Percentiles rank a stretch among this genome's conserved stretches.
Conservation (phyloP, 208 protist species). For the Leptomonas seymouri region DNA sequence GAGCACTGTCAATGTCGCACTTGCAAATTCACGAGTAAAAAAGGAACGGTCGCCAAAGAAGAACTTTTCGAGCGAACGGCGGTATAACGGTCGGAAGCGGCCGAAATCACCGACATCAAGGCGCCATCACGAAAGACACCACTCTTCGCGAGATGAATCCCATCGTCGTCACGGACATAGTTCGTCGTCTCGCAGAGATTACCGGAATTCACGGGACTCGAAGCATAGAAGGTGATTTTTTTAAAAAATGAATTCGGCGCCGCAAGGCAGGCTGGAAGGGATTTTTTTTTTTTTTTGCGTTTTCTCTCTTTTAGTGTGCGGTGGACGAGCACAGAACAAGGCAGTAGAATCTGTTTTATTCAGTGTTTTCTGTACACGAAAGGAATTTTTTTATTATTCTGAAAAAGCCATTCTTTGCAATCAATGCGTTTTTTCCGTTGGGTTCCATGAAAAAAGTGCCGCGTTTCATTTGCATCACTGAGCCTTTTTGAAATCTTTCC, state of each 20-base stretch:
- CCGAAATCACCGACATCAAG: slow-evolving; percentile 13
- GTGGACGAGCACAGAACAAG: too few relatives aligned
- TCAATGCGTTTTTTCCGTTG: too few relatives aligned
- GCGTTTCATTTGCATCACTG: too few relatives aligned
- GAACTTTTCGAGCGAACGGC: neutral
- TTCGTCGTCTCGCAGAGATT: slow-evolving; percentile 8
- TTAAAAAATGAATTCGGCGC: neutral
- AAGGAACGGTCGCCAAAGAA: neutral
- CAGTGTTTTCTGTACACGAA: too few relatives aligned
- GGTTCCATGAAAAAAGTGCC: too few relatives aligned
- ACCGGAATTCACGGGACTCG: slow-evolving; percentile 19
- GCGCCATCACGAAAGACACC: neutral
- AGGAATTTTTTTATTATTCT: too few relatives aligned
- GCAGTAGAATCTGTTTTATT: too few relatives aligned
- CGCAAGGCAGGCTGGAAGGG: too few relatives aligned
- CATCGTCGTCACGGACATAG: slow-evolving; percentile 4
- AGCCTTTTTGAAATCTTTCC: too few relatives aligned
- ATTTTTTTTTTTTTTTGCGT: too few relatives aligned
- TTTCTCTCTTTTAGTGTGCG: too few relatives aligned
- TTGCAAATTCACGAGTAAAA: neutral
- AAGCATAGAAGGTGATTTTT: slow-evolving; percentile 13
- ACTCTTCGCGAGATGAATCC: slow-evolving; percentile 4
- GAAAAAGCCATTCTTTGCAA: too few relatives aligned
- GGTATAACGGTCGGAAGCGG: neutral
- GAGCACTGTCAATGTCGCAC: neutral